phyloP scores from a whole-genome alignment of 2,329 filamentous ascomycete genomes.

The Colletotrichum karsti region DNA sequence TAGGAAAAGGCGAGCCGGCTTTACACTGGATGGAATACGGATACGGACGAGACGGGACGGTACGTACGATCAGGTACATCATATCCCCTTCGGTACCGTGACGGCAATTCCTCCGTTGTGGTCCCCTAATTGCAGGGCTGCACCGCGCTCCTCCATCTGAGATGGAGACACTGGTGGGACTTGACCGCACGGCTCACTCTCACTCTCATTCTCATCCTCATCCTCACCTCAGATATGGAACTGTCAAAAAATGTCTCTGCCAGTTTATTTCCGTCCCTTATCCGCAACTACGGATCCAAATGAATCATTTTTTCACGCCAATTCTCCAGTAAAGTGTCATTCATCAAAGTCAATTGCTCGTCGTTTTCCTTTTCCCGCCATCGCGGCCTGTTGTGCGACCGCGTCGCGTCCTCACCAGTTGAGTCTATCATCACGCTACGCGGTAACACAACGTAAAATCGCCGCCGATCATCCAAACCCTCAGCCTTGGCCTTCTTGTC shows the following conservation, averaged over 20 bases:
- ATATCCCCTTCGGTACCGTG: too few relatives aligned
- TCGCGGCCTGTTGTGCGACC: neutral
- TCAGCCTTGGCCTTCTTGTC: slow-evolving; percentile 9
- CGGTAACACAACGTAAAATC: neutral
- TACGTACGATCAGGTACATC: too few relatives aligned
- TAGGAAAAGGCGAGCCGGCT: neutral
- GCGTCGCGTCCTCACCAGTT: neutral
- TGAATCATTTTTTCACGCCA: neutral
- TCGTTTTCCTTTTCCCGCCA: neutral
- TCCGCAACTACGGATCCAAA: neutral
- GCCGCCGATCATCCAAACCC: slow-evolving; percentile 19
- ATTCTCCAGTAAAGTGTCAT: neutral
- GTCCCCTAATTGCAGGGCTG: slow-evolving; percentile 19
- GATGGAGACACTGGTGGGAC: neutral
- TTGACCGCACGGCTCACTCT: neutral
- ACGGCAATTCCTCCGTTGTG: neutral
- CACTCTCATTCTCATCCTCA: neutral
- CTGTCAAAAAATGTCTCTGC: neutral
- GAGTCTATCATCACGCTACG: neutral
- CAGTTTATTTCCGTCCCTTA: neutral
- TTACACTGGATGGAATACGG: neutral
- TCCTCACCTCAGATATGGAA: neutral
- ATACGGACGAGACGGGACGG: neutral
- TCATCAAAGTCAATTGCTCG: neutral
- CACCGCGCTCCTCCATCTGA: slow-evolving; percentile 9